A percentile compares a stretch with the other conserved stretches of the same genome.
Conservation (phyloP, 2,329 filamentous ascomycete genomes). For the Neonectria ditissima region DNA sequence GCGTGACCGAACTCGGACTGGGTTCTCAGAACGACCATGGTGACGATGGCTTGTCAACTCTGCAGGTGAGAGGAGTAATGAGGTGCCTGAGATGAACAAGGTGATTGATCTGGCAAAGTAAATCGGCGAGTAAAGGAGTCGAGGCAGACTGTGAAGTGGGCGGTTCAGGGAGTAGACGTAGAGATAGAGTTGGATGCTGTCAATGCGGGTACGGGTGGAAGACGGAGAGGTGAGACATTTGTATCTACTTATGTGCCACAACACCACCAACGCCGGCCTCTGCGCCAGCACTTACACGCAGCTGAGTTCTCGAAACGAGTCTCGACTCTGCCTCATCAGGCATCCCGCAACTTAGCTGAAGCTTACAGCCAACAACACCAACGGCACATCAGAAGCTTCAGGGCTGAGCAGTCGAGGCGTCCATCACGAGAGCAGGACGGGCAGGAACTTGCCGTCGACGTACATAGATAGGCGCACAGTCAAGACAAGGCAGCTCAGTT, state of each 20-base stretch:
- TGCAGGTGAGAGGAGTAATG: not conserved
- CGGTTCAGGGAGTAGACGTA: too few species aligned
- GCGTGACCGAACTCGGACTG: conserved; percentile 58
- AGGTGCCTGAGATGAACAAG: too few species aligned
- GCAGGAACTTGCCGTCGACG: not conserved
- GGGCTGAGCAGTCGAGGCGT: not conserved
- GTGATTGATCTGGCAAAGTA: too few species aligned
- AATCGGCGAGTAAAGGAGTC: too few species aligned
- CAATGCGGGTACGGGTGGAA: too few species aligned
- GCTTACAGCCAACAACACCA: not conserved
- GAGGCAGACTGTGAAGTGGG: too few species aligned
- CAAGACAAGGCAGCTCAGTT: conserved; percentile 13
- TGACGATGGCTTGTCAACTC: not conserved
- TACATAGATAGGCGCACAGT: not conserved
- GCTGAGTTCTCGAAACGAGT: not conserved
- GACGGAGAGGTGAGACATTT: not conserved
- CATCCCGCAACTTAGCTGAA: not conserved
- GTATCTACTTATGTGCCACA: not conserved
- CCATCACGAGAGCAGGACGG: not conserved
- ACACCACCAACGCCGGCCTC: not conserved
- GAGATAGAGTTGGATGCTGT: too few species aligned
- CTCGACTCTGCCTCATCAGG: not conserved
- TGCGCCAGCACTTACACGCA: not conserved
- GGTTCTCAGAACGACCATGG: conserved; percentile 53
- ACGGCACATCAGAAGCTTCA: not conserved